These are phyloP conservation scores for Maudiozyma pseudohumilis DNA, from an alignment of 805 yeast species.

Conservation along the genomic window DNA sequence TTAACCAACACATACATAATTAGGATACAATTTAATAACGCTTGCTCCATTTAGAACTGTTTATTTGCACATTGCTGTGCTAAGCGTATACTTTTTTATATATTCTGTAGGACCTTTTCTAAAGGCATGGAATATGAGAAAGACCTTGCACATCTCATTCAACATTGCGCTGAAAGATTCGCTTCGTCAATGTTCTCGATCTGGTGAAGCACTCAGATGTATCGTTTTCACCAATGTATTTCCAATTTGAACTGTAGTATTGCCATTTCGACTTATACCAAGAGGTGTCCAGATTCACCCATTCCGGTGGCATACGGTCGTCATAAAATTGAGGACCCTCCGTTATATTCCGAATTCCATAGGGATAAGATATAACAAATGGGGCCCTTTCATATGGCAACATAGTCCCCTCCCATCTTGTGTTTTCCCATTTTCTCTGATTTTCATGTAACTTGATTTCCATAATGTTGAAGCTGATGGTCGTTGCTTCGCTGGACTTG, in stretches of 20 bases:
- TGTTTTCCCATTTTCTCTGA: slow-evolving; percentile 24
- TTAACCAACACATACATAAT: background rate
- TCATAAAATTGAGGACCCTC: slow-evolving; percentile 8
- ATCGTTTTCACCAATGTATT: slow-evolving; percentile 14
- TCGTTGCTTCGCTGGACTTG: background rate
- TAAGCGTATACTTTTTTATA: too few relatives aligned
- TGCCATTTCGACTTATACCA: slow-evolving; percentile 23
- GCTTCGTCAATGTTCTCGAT: slow-evolving; percentile 18
- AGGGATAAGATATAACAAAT: background rate
- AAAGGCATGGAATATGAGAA: background rate
- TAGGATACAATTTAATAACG: background rate
- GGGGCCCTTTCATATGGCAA: slow-evolving; percentile 19
- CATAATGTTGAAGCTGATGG: slow-evolving; percentile 6
- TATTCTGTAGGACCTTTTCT: too few relatives aligned
- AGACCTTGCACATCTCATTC: too few relatives aligned
- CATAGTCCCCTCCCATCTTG: slow-evolving; percentile 16
- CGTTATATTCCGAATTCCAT: background rate
- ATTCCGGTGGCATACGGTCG: slow-evolving; percentile 8
- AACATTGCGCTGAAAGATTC: slow-evolving; percentile 11
- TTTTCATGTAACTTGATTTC: slow-evolving; percentile 22
- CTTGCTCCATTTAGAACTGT: too few relatives aligned
- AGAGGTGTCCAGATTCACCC: slow-evolving; percentile 24
- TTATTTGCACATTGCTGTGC: too few relatives aligned
- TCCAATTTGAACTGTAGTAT: slow-evolving; percentile 23
- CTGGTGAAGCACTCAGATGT: slow-evolving; percentile 23